Base-by-base conservation (phyloP, 2,329 filamentous ascomycete species). In the Phoma herbarum region DNA sequence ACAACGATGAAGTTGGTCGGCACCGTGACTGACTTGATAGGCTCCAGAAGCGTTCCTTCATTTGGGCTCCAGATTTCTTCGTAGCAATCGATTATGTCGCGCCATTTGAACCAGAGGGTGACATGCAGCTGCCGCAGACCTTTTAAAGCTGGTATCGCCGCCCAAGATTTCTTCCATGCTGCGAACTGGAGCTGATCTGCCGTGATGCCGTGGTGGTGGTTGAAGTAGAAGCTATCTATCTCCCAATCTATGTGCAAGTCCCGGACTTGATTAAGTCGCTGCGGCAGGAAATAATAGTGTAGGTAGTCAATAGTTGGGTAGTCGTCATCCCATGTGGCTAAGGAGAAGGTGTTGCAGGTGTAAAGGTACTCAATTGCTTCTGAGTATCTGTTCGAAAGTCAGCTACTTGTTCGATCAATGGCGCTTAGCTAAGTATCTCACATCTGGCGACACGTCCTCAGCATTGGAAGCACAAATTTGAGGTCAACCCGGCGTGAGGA, bases 331-430 rank as follows among this genome's bases (percentile, higher is more conserved):
- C 57, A 48, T 1, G 61, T 67, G 9, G 61, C 57, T 8, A 72
- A 31, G 7, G 58, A 63, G 52, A 72, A 66, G 2, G 33, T 35
- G 39, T 68, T 69, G 37, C 47, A 29, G n/a, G 50, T 62, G 43
- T 71, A 71, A 14, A 71, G 60, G 43, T 59, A 64, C 8, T 67
- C 61, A 11, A 70, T 59, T 3, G 64, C 62, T 59, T 72, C 68
- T 14, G 66, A 66, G 45, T 72, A 71, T n/a, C 68, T 71, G 29
- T 12, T 31, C 28, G 6, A 29, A 20, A 2, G 35, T 62, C 46
- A 67, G 46, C 22, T 23, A 26, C 12, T 14, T 7, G 1, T 25
- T 7, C 20, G 12, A 26, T 43, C 23, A 10, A 12, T 12, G 16
- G 16, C 16, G 14, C 22, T 5, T 2, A 5, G n/a, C 3, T 7